Evolutionary conservation across 306 rosid species (phyloP), one percentile per base, ranked within the genome.

Genomic region (Malus domestica): DNA sequence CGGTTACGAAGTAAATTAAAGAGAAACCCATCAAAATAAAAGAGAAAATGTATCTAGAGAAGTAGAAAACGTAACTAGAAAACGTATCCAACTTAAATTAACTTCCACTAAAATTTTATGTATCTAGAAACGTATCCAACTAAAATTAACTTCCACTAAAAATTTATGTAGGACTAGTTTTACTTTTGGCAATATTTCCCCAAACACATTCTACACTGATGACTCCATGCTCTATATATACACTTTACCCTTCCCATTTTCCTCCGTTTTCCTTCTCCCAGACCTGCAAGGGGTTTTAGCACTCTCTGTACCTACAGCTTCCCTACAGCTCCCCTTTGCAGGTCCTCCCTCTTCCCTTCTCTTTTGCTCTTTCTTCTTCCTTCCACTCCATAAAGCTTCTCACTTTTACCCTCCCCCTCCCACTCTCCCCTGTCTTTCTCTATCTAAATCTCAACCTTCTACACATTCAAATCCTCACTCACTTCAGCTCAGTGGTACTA

Each of bases 201-300:
- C 64, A 23, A 14, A 8, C 33, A 58, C 29, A 8, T 0, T 20
- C 27, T 10, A 2, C 62, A 22, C 62, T 4, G 55, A 7, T 30
- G 14, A 46, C 32, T 33, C 58, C 74, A 76, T 78, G 81, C 76
- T 67, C 78, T 86, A 86, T 87, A 79, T 79, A 85, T 79, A 68
- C 7, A 70, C 74, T 49, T 40, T 35, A 10, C 68, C 81, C 55
- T 18, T 25, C 1, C 19, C 73, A 20, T 38, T 33, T 0, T 29
- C 14, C 49, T 38, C 59, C 71, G 59, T 16, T 76, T 74, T 71
- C 73, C 70, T 62, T 73, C 72, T 80, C 20, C 23, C 52, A 27
- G 6, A 51, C 54, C 66, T 70, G 76, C 57, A 70, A 71, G 64
- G 81, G 81, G 70, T 61, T 60, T 61, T 29, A 64, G 18, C 29